Evolutionary conservation across 2,329 filamentous ascomycete species (phyloP), one percentile per base, ranked within the genome.

Genomic region (Microsporum ferrugineum): DNA sequence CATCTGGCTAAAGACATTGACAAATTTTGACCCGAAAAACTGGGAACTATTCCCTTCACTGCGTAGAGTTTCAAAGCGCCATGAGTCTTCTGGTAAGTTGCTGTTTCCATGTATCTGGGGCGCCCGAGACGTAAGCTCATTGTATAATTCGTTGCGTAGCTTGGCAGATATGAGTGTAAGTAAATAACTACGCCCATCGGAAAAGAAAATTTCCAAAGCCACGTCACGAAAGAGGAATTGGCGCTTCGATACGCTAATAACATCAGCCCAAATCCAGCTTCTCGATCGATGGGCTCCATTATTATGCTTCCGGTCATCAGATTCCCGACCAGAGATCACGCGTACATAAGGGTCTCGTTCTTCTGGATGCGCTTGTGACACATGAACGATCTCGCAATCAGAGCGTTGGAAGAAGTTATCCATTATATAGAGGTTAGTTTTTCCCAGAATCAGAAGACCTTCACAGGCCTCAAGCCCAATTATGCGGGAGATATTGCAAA

Each of bases 151-250:
- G 70, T 99, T 90, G 63, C 94, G 84, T 41, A 85, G 78, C 36
- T 77, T 76, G 0, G 88, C 81, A 39, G 88, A 90, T 61, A 91
- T 87, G 2, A 91, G 86, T 0, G 92, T 97, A 61, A 99, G 75
- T 14, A 99, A 80, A 71, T 97, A 99, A 75, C 94, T 99, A 61
- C 91, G 87, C 0, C 94, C 94, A 71, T 99, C 95, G 0, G 91
- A 91, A 71, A 99, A 99, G 77, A 99, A 99, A 1, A 96, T 83
- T 71, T 99, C 94, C n/a, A 97, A 85, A 0, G 90, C 91, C 10
- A 99, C 94, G 69, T 99, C 92, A 31, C 94, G 86, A 74, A 97
- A 96, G 2, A 99, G 77, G 72, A 97, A 99, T 5, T 92, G 87
- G 23, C 95, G 85, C 73, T 99, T 99, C 0, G 92, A 97, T 39